Evolutionary conservation across 768 basidiomycete genomes (phyloP), one percentile per base, ranked within the genome.

Genomic region (Amanita molliuscula): DNA sequence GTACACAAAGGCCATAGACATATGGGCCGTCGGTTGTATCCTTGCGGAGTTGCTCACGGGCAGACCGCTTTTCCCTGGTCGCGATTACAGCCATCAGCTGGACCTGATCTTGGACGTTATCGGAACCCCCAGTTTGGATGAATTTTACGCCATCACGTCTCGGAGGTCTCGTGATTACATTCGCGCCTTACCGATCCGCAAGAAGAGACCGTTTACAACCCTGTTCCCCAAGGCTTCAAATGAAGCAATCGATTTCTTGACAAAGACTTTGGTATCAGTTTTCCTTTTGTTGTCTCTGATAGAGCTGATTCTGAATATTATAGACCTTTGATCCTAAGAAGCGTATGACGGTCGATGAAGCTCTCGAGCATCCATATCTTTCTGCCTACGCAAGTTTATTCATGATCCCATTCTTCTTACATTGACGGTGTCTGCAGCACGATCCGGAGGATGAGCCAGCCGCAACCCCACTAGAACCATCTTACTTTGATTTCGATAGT

Each of bases 101-200:
- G 84, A 84, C 6, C 76, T 95, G 49, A 96, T 98, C 57, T 80
- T 96, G 51, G 92, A 95, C 59, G 85, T 94, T n/a, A 80, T 97
- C 33, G 94, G 94, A 1, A 89, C 88, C 2, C 83, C 86, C 15
- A 81, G 84, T 7, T 81, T 96, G 60, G 94, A 96, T 58, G 93
- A 96, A 60, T 95, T 96, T 63, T 90, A 95, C 56, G 90, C 89
- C 5, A 95, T 95, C 60, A 88, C 82, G 16, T 86, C 88, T 3
- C 70, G 76, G 6, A 65, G 86, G 40, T 74, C 87, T 47, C 76
- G 91, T 47, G 91, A 93, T 61, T 93, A 92, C 58, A 84, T 94
- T 51, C 82, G 92, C 2, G 87, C 91, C 0, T 70, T 95, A 13
- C 90, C 90, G 0, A 93, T 95, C 67, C 73, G 89, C 44, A 88